Evolutionary conservation across 768 basidiomycete genomes (phyloP).

Genomic region (Lactarius quietus): DNA sequence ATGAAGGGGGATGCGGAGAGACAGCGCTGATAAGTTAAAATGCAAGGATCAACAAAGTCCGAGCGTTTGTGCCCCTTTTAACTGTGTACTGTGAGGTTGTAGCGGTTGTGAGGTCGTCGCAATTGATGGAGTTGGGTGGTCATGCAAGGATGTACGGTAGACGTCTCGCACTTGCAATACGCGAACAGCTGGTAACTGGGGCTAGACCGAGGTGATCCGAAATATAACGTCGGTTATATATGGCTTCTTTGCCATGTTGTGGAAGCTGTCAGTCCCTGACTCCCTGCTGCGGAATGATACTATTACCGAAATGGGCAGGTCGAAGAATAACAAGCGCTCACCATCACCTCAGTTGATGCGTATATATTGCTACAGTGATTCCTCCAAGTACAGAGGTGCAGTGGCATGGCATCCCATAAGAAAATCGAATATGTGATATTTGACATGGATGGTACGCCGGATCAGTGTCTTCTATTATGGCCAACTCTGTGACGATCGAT

Average conservation of each 20-base stretch:
- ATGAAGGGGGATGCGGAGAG: too few relatives aligned
- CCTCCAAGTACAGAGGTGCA: not conserved
- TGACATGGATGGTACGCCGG: conserved; percentile 36
- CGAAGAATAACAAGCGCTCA: not conserved
- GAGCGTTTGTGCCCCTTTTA: not conserved
- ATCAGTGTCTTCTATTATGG: not conserved
- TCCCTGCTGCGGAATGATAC: not conserved
- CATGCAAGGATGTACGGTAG: not conserved
- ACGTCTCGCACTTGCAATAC: not conserved
- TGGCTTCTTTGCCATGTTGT: not conserved
- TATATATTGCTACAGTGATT: too few relatives aligned
- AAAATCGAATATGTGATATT: conserved; percentile 33
- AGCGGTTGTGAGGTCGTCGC: not conserved
- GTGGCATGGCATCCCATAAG: conserved; percentile 2
- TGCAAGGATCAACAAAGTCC: not conserved
- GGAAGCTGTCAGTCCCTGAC: not conserved
- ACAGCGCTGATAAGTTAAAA: not conserved
- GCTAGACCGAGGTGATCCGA: not conserved
- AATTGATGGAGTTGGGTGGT: not conserved
- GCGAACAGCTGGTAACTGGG: not conserved
- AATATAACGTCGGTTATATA: not conserved
- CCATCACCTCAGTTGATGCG: too few relatives aligned
- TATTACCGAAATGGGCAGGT: not conserved
- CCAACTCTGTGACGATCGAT: not conserved
- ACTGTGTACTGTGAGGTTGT: not conserved